phyloP scores from a whole-genome alignment of 1,139 yeast genomes.

The Debaryomyces coudertii region DNA sequence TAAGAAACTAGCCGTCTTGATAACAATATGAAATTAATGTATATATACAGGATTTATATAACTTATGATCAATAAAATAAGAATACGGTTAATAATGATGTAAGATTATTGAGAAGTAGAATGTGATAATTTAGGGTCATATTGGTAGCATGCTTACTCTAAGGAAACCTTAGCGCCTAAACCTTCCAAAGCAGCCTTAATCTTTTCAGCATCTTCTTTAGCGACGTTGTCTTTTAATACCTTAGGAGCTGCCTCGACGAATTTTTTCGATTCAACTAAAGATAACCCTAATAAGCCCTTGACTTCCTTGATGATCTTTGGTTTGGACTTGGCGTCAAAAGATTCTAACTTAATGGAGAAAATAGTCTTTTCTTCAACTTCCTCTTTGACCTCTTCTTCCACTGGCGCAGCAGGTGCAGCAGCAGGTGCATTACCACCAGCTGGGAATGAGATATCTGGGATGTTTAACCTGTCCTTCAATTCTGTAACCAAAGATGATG shows the following conservation, averaged over 20 bases:
- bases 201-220: conserved; percentile 89
- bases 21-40: conserved; percentile 15
- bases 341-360: conserved; percentile 90
- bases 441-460: conserved; percentile 90
- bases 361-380: conserved; percentile 89
- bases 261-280: conserved; percentile 94
- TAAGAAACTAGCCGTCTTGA: not conserved
- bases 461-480: conserved; percentile 86
- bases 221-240: conserved; percentile 82
- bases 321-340: conserved; percentile 93
- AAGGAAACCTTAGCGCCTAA: conserved; percentile 90
- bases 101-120: conserved; percentile 8
- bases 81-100: conserved; percentile 4
- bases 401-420: conserved; percentile 74
- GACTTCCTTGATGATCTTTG: conserved; percentile 96
- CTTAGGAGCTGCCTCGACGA: conserved; percentile 97
- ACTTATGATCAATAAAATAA: conserved; percentile 8
- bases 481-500: conserved; percentile 80
- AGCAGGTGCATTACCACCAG: conserved; percentile 68
- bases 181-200: conserved; percentile 89
- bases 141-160: conserved; percentile 54
- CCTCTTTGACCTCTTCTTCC: conserved; percentile 78
- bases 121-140: conserved; percentile 2
- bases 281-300: conserved; percentile 89
- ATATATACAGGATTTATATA: conserved; percentile 21